These are phyloP conservation scores for Pyrenophora seminiperda DNA, from an alignment of 2,329 filamentous ascomycete genomes.

Conservation along the genomic window DNA sequence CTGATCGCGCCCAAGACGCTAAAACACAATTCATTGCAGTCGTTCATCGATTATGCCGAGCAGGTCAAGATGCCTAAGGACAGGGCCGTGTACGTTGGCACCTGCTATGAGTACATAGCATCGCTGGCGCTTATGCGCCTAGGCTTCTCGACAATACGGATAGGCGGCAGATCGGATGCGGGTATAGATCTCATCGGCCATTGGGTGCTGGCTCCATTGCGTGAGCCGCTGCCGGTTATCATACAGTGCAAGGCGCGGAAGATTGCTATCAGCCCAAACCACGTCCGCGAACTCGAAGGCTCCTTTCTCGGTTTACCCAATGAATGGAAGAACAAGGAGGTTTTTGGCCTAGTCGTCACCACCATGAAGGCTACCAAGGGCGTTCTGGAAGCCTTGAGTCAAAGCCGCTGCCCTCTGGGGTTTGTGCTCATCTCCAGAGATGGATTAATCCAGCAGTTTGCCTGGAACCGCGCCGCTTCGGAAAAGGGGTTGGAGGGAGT, in stretches of 20 bases:
- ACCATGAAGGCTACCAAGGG: constrained; percentile 76
- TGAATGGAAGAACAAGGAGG: constrained; percentile 69
- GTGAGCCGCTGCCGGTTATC: constrained; percentile 51
- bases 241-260: constrained; percentile 72
- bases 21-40: constrained; percentile 66
- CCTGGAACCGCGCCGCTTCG: constrained; percentile 72
- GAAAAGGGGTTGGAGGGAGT: constrained; percentile 65
- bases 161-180: constrained; percentile 69
- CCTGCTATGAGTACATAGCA: constrained; percentile 76
- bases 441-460: constrained; percentile 67
- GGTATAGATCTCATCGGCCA: constrained; percentile 77
- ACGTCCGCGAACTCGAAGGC: constrained; percentile 78
- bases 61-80: constrained; percentile 60
- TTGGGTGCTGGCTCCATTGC: constrained; percentile 60
- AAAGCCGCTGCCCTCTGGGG: constrained; percentile 72
- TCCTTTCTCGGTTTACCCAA: constrained; percentile 74
- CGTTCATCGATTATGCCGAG: constrained; percentile 69
- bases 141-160: constrained; percentile 68
- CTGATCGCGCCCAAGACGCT: constrained; percentile 37
- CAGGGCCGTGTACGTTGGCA: constrained; percentile 71
- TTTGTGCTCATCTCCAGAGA: constrained; percentile 66
- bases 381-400: constrained; percentile 71
- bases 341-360: constrained; percentile 71
- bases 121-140: constrained; percentile 61
- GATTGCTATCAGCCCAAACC: constrained; percentile 57